A percentile compares a stretch with the other conserved stretches of the same genome.
These are phyloP conservation scores for Sclerotinia nivalis DNA, from an alignment of 2,329 filamentous ascomycete genomes.

Conservation along the genomic window DNA sequence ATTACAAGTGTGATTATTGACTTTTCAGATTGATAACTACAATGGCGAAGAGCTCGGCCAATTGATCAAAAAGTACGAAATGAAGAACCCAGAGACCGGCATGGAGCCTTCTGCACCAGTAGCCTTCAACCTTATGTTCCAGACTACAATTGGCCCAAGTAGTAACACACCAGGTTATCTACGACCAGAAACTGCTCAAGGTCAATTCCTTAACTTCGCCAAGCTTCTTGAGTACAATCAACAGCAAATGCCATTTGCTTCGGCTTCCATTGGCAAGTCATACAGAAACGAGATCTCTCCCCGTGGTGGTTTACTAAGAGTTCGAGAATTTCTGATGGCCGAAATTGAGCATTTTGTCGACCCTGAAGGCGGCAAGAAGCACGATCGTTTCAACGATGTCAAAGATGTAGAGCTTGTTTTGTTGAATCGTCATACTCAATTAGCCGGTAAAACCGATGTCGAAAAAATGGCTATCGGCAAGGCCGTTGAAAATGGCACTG, in stretches of 20 bases:
- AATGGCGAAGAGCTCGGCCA: constrained; percentile 80
- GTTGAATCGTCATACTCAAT: constrained; percentile 81
- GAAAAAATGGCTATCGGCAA: constrained; percentile 77
- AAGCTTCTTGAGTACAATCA: constrained; percentile 98
- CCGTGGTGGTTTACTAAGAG: constrained; percentile 83
- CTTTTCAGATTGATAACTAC: constrained; percentile 81
- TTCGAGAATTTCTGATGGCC: constrained; percentile 97
- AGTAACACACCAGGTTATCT: constrained; percentile 83
- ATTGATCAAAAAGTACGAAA: constrained; percentile 87
- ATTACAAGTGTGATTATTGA: neutral
- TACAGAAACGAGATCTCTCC: constrained; percentile 99
- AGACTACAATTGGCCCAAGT: constrained; percentile 90
- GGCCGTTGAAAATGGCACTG: constrained; percentile 77
- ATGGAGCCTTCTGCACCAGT: constrained; percentile 77
- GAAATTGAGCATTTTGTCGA: constrained; percentile 99
- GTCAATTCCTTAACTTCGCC: constrained; percentile 95
- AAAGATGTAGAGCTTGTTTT: constrained; percentile 81
- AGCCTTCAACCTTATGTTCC: constrained; percentile 98
- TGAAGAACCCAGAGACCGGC: constrained; percentile 82
- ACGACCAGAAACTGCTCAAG: constrained; percentile 92
- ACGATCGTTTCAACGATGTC: constrained; percentile 82
- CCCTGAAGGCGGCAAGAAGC: constrained; percentile 91
- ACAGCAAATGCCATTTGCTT: constrained; percentile 93
- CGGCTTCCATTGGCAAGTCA: constrained; percentile 94
- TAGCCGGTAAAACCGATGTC: constrained; percentile 78